Conservation (phyloP, 257 asterid genomes). For the Plantago elongata region DNA sequence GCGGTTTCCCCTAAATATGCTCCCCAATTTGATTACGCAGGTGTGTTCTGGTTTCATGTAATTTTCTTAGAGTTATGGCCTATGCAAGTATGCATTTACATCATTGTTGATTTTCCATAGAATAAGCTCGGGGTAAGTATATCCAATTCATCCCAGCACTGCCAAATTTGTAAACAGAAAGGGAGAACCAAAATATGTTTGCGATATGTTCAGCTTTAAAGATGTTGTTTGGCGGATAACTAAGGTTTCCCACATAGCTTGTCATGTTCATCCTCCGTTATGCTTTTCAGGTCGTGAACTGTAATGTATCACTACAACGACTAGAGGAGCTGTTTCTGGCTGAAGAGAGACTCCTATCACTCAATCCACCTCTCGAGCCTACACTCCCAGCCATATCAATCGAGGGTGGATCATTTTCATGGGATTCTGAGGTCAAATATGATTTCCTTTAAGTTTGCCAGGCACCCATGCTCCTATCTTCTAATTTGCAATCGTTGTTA, state of each 20-base stretch:
- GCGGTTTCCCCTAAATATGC: conserved; percentile 75
- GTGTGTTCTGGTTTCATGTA: conserved; percentile 29
- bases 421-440: conserved; percentile 68
- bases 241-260: not conserved
- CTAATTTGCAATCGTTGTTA: conserved; percentile 1
- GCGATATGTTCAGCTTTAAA: not conserved
- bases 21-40: conserved; percentile 86
- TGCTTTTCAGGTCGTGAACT: conserved; percentile 70
- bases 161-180: no score
- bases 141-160: not conserved
- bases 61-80: conserved; percentile 6
- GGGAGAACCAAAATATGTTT: not conserved
- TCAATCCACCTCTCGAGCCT: conserved; percentile 77
- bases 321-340: conserved; percentile 74
- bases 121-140: conserved; percentile 5
- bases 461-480: not conserved
- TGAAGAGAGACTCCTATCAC: conserved; percentile 68
- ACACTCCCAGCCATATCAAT: conserved; percentile 73
- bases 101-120: not conserved
- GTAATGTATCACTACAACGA: conserved; percentile 79
- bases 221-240: not conserved
- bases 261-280: conserved; percentile 13
- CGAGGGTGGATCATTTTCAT: conserved; percentile 61
- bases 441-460: not conserved
- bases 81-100: conserved; percentile 3